Percentiles rank a stretch among this genome's conserved stretches.
Conservation (phyloP, 2,329 filamentous ascomycete genomes). For the Ophiostoma novo-ulmi region DNA sequence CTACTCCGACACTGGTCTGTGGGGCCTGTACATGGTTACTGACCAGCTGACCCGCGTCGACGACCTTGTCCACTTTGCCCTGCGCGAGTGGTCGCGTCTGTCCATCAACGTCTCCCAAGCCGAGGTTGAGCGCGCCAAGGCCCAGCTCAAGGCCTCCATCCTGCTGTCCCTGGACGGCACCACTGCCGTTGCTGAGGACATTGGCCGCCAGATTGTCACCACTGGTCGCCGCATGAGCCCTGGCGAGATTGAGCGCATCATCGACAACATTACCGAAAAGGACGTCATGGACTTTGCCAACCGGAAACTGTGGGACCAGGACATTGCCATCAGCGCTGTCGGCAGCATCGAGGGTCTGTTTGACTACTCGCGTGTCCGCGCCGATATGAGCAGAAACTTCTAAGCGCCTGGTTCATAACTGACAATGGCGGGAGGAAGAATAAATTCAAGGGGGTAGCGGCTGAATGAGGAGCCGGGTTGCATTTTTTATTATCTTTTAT, state of each 20-base stretch:
- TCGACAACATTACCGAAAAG: constrained; percentile 86
- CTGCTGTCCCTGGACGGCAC: constrained; percentile 96
- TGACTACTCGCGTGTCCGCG: constrained; percentile 54
- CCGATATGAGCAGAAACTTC: constrained; percentile 38
- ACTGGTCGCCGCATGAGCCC: constrained; percentile 88
- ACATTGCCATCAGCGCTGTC: constrained; percentile 88
- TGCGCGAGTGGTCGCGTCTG: constrained; percentile 96
- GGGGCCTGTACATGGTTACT: constrained; percentile 98
- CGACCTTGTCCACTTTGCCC: constrained; percentile 95
- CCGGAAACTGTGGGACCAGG: constrained; percentile 95
- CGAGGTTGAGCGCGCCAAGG: constrained; percentile 97
- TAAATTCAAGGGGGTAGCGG: neutral
- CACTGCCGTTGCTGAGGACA: constrained; percentile 94
- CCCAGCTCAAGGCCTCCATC: constrained; percentile 97
- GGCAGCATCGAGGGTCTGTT: constrained; percentile 83
- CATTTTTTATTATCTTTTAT: constrained; percentile 7
- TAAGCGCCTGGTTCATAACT: constrained; percentile 25
- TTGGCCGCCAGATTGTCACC: constrained; percentile 96
- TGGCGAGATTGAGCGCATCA: constrained; percentile 88
- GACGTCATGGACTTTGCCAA: constrained; percentile 96
- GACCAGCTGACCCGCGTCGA: constrained; percentile 84
- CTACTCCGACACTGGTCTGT: constrained; percentile 99
- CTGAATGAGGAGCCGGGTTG: neutral
- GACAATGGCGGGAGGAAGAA: neutral
- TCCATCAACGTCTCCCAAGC: constrained; percentile 81